Conservation (phyloP, 768 basidiomycete species). For the Kwoniella sp. region DNA sequence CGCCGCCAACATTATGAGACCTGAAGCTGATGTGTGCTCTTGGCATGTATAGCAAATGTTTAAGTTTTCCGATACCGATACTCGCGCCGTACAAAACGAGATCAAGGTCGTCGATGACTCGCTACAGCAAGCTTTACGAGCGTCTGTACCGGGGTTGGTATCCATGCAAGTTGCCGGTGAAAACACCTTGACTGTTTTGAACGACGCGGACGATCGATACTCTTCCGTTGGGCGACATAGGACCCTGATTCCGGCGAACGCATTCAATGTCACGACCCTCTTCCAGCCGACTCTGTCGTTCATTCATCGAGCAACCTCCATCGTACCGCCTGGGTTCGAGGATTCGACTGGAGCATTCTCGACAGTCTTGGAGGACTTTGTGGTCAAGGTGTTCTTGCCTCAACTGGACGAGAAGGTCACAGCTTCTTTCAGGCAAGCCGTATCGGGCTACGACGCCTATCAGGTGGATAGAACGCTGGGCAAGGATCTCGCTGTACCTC, state of each 20-base stretch:
- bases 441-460: slow-evolving; percentile 84
- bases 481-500: slow-evolving; percentile 69
- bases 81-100: slow-evolving; percentile 67
- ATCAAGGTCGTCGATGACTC: slow-evolving; percentile 81
- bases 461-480: slow-evolving; percentile 72
- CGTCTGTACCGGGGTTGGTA: slow-evolving; percentile 92
- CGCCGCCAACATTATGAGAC: no score
- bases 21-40: background rate
- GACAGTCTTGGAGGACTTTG: slow-evolving; percentile 84
- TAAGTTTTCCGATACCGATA: slow-evolving; percentile 87
- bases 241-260: slow-evolving; percentile 81
- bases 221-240: slow-evolving; percentile 77
- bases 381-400: slow-evolving; percentile 86
- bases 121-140: slow-evolving; percentile 76
- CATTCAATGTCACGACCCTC: slow-evolving; percentile 90
- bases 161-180: slow-evolving; percentile 56
- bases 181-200: slow-evolving; percentile 60
- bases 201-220: slow-evolving; percentile 71
- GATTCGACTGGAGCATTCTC: slow-evolving; percentile 62
- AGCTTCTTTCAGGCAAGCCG: slow-evolving; percentile 78
- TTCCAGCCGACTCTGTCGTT: slow-evolving; percentile 91
- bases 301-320: slow-evolving; percentile 58
- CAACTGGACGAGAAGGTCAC: slow-evolving; percentile 94
- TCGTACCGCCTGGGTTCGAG: slow-evolving; percentile 59
- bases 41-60: slow-evolving; percentile 69